Conservation (phyloP, 2,329 filamentous ascomycete species). For the Shiraia bambusicola region DNA sequence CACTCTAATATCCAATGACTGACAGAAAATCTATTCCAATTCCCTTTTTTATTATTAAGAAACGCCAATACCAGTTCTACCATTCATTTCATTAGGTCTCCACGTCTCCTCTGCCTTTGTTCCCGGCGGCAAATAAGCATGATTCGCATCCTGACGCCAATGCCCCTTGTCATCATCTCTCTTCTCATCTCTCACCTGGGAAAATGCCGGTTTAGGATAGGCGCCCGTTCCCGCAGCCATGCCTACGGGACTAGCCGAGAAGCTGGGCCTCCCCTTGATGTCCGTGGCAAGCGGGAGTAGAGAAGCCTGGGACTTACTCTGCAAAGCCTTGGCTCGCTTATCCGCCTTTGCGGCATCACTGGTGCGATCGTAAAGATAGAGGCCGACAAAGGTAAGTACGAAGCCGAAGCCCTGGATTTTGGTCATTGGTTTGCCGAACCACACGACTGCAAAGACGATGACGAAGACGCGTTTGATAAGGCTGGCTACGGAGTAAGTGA, state of each 20-base stretch:
- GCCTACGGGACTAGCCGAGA: conserved; percentile 46
- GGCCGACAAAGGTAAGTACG: conserved; percentile 80
- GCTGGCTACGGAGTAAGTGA: conserved; percentile 94
- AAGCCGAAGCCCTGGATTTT: conserved; percentile 82
- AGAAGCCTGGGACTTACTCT: conserved; percentile 63
- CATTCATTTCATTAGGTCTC: conserved; percentile 44
- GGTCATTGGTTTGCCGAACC: conserved; percentile 92
- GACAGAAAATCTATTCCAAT: conserved; percentile 2
- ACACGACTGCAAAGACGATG: conserved; percentile 89
- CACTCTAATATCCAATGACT: no score
- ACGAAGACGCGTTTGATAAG: conserved; percentile 97
- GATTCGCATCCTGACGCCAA: conserved; percentile 45
- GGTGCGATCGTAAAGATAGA: conserved; percentile 95
- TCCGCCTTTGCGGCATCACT: conserved; percentile 87
- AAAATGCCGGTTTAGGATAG: conserved; percentile 27
- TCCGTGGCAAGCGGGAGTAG: conserved; percentile 65
- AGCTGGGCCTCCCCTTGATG: conserved; percentile 24
- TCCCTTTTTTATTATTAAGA: conserved; percentile 12
- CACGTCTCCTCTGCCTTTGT: conserved; percentile 88
- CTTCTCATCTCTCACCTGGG: conserved; percentile 52
- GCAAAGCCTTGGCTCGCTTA: conserved; percentile 65
- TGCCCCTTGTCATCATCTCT: conserved; percentile 57
- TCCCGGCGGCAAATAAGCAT: conserved; percentile 69
- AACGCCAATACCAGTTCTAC: conserved; percentile 28
- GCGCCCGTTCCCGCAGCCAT: conserved; percentile 39